Base-by-base conservation (phyloP, 1,284 basidiomycete species). In the Rhizopogon parksii region DNA sequence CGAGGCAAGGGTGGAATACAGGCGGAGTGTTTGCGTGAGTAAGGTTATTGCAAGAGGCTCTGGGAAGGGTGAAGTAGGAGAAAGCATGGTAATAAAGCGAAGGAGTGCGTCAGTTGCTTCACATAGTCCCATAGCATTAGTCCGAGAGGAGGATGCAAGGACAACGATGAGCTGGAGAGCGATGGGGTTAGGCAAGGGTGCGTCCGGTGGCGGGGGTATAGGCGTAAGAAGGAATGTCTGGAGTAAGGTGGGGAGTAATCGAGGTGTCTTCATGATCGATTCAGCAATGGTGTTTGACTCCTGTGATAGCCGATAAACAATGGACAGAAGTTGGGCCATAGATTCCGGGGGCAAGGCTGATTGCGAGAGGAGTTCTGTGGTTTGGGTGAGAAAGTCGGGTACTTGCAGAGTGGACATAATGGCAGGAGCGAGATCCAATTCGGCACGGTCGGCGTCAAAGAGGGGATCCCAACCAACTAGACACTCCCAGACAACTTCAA, bases 401-500 rank as follows among this genome's bases (percentile, higher is more conserved):
- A 85, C 63, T 2, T 78, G 81, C 4, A 87, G 61, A 0, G 74
- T 71, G 2, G 72, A 67, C 30, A 80, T 67, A 9, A 67, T 21
- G 4, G 61, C 64, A 17, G 53, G 67, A 34, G 54, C 50, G 30
- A 56, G 47, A 38, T 6, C 34, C 24, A 52, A 51, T 58, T 85
- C 82, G 8, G 80, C 71, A 5, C 71, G 76, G 37, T 77, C 76
- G 11, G 80, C 43, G n/a, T 66, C 63, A 14, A 32, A 40, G 32
- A 68, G 40, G 2, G 69, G 56, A 38, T 82, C 74, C 82, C 82
- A 85, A 11, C 71, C 76, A 1, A 85, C 83, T 24, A 85, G 63
- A 51, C 81, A 83, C 54, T 79, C 78, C 85, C 85, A 88, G 17
- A 87, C 66, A 4, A 86, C 72, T 47, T 88, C 84, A 5, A 88